Conservation (phyloP, 2,329 filamentous ascomycete genomes). For the Aureobasidium zeae region DNA sequence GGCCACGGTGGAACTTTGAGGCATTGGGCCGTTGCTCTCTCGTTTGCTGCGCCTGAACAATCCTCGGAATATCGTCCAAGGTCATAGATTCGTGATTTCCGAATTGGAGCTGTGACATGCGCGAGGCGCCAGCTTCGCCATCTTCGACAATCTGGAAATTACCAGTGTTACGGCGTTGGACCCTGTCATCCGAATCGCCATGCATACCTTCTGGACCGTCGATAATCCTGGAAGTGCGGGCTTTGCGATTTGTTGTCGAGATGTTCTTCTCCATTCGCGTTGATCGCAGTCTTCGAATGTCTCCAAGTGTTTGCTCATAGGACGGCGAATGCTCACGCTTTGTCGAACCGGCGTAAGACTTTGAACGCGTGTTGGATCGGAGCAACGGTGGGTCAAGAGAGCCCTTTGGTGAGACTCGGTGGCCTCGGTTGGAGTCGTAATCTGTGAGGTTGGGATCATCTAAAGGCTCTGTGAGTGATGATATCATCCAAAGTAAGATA, state of each 20-base stretch:
- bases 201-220: conserved; percentile 71
- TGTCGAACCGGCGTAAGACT: conserved; percentile 57
- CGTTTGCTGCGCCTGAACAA: conserved; percentile 91
- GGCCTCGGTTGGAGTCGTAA: conserved; percentile 58
- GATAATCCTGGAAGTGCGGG: conserved; percentile 83
- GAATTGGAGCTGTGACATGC: conserved; percentile 69
- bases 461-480: conserved; percentile 23
- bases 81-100: conserved; percentile 86
- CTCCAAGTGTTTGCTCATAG: conserved; percentile 91
- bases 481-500: conserved; percentile 13
- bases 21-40: conserved; percentile 78
- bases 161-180: conserved; percentile 32
- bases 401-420: conserved; percentile 42
- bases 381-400: conserved; percentile 42
- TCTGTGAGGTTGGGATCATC: conserved; percentile 61
- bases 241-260: conserved; percentile 84
- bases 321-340: conserved; percentile 53
- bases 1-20: conserved; percentile 64
- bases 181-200: conserved; percentile 62
- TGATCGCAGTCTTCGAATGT: conserved; percentile 83
- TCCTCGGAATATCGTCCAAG: conserved; percentile 89
- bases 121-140: conserved; percentile 53
- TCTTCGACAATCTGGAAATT: conserved; percentile 74
- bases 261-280: conserved; percentile 90
- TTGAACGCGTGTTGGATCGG: conserved; percentile 60